Base-by-base conservation (phyloP, 2,329 filamentous ascomycete genomes). In the Uncinocarpus reesii region DNA sequence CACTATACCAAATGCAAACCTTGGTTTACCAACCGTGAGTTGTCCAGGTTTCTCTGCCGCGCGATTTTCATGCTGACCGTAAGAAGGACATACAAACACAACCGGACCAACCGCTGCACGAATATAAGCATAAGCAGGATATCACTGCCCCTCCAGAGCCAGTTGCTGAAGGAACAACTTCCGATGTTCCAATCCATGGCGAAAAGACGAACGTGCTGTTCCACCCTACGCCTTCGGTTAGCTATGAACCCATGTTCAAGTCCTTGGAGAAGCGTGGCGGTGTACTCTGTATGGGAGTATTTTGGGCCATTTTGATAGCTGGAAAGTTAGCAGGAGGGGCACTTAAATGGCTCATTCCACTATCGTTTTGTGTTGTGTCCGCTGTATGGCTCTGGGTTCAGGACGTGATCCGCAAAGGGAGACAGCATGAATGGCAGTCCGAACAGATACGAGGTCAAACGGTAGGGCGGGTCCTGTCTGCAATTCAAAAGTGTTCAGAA, bases 171-270 rank as follows among this genome's bases (percentile, higher is more conserved):
- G 86, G 87, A 20, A 80, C 83, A 28, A 96, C 90, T 0, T 89
- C 86, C 21, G 92, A 96, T 65, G 88, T 96, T 1, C 92, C 92
- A 2, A 94, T 96, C 50, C 85, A 89, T 61, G 90, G 89, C 59
- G 90, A 96, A 63, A 95, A 92, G 75, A 96, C 92, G 2, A 95
- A 95, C 53, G 82, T 96, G 15, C 76, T 95, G 24, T 96, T 96
- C 66, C 90, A 95, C 65, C 90, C 92, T 13, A 96, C 90, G 0
- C 90, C 90, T 0, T 84, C 84, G 0, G 78, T 95, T 56, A 87
- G 83, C 69, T 95, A 87, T 61, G 86, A 94, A 65, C 87, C 89
- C 3, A 94, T 88, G 77, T 95, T 85, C 62, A 77, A 74, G 16
- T 67, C 78, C 10, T 66, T 95, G 50, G 87, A 96, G 67, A 78